Evolutionary conservation across 2,329 filamentous ascomycete species (phyloP), one percentile per base, ranked within the genome.

Genomic region (Diaporthe destruens): DNA sequence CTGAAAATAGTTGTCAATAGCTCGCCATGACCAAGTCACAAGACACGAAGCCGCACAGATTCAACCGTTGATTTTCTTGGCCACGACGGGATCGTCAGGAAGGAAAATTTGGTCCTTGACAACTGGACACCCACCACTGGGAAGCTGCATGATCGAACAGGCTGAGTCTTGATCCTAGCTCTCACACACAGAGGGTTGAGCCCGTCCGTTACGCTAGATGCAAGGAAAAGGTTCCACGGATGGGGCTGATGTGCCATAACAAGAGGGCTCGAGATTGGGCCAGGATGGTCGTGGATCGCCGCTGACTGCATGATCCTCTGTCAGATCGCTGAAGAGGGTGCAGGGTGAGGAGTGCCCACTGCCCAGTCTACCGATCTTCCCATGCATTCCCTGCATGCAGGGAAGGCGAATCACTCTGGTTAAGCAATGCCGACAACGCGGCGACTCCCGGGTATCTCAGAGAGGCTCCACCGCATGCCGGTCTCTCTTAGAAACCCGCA

Each of bases 251-350:
- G 34, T 25, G 16, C 44, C 44, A 8, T 49, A 49, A 9, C 11
- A 49, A 42, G 57, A 44, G 39, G 42, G 57, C 59, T 57, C 39
- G 49, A 56, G 20, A 36, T 25, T 18, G 25, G 23, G 16, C 39
- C 20, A 57, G 53, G 39, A 47, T 70, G 53, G 36, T 39, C 36
- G 67, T 71, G 44, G 59, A 73, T 73, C 68, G 59, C n/a, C 29
- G 54, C 67, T 66, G 67, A 56, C 68, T 55, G 68, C 71, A 71
- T 71, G 54, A 47, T 54, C 20, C 53, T 71, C 57, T 65, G 68
- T 51, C 72, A 67, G 68, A 61, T 59, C 59, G 44, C 39, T 49
- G 29, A 68, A 49, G 29, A 44, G 42, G 16, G 32, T 72, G 61
- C 51, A 49, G 42, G 59, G 55, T 61, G 70, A 57, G 39, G 42